phyloP scores from a whole-genome alignment of 2,329 filamentous ascomycete genomes.

The Cercospora sp. region DNA sequence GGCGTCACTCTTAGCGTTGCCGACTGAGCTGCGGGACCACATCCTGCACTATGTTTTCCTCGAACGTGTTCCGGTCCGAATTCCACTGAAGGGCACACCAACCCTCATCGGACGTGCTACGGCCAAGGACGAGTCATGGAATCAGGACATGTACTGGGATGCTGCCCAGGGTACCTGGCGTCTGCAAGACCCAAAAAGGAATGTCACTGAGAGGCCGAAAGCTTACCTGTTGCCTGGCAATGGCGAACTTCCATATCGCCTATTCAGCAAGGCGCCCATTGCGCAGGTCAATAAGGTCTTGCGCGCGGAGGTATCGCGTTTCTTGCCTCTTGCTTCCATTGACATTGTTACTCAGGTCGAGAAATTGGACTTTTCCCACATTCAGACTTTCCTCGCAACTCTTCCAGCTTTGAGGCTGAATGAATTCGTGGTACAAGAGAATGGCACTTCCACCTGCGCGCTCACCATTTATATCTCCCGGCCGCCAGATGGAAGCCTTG shows the following conservation, averaged over 20 bases:
- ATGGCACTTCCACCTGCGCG: conserved; percentile 4
- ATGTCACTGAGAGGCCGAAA: conserved; percentile 2
- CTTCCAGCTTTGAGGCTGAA: conserved; percentile 1
- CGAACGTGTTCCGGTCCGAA: conserved; percentile 5
- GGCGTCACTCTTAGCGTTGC: conserved; percentile 3
- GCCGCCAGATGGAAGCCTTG: conserved; percentile 3
- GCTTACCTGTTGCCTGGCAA: conserved; percentile 5
- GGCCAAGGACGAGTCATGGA: not conserved
- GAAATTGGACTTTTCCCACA: conserved; percentile 9
- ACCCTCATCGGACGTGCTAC: not conserved
- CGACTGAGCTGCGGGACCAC: conserved; percentile 7
- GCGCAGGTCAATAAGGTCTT: not conserved
- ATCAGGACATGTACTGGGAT: conserved; percentile 8
- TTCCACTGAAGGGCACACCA: not conserved
- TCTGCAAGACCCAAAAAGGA: not conserved
- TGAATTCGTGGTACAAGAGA: conserved; percentile 5
- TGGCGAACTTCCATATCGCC: not conserved
- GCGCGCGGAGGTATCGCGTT: conserved; percentile 4
- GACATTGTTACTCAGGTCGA: conserved; percentile 8
- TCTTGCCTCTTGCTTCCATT: conserved; percentile 4
- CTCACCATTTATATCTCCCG: conserved; percentile 10
- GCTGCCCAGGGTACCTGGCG: conserved; percentile 5
- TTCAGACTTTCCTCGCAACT: conserved; percentile 8
- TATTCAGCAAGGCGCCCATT: conserved; percentile 7
- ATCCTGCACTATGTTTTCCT: conserved; percentile 9